Conservation (phyloP, 1,284 basidiomycete genomes). For the Rhodotorula sp. region DNA sequence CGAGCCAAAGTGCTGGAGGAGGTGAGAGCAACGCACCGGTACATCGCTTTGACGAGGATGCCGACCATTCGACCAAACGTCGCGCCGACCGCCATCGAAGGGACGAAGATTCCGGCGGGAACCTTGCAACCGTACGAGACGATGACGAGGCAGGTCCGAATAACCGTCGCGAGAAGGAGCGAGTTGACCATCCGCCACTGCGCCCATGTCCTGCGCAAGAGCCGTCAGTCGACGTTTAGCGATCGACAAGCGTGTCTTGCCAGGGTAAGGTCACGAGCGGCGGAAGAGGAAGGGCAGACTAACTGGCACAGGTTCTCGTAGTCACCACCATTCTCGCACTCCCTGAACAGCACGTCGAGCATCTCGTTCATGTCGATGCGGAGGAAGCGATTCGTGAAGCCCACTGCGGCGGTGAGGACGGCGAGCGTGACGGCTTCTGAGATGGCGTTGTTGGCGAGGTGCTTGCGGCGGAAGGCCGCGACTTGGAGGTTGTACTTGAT, state of each 20-base stretch:
- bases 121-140: conserved; percentile 95
- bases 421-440: conserved; percentile 86
- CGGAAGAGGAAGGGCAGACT: conserved; percentile 47
- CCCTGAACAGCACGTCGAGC: conserved; percentile 92
- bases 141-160: conserved; percentile 82
- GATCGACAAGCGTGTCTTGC: too few species aligned
- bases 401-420: conserved; percentile 81
- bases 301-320: conserved; percentile 92
- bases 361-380: conserved; percentile 98
- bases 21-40: conserved; percentile 60
- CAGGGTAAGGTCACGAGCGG: not conserved
- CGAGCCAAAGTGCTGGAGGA: not conserved
- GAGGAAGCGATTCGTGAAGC: conserved; percentile 92
- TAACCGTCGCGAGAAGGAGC: conserved; percentile 82
- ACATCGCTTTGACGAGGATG: conserved; percentile 88
- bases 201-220: conserved; percentile 63
- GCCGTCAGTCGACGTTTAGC: not conserved
- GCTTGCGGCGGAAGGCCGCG: conserved; percentile 86
- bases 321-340: conserved; percentile 93
- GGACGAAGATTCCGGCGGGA: conserved; percentile 95
- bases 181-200: conserved; percentile 97
- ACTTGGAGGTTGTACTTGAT: conserved; percentile 97
- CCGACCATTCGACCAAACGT: conserved; percentile 95
- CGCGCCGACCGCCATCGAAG: conserved; percentile 95
- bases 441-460: conserved; percentile 78